Conservation (phyloP, 2,329 filamentous ascomycete species). For the Claviceps pusilla region DNA sequence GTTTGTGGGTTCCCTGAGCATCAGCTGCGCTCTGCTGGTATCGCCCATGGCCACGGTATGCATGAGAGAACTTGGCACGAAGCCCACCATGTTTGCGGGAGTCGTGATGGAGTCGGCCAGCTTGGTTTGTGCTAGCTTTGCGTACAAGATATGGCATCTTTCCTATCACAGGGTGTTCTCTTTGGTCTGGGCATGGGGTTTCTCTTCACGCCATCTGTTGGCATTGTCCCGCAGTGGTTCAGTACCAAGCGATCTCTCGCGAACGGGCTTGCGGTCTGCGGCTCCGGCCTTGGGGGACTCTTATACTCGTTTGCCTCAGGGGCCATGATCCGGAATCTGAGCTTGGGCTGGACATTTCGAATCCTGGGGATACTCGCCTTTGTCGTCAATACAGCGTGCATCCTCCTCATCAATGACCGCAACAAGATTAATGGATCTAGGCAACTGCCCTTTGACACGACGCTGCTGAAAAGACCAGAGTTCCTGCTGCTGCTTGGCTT, state of each 20-base stretch:
- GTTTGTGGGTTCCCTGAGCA: constrained; percentile 46
- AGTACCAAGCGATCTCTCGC: constrained; percentile 51
- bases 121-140: constrained; percentile 57
- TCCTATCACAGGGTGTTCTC: constrained; percentile 57
- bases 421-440: constrained; percentile 56
- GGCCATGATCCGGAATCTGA: constrained; percentile 50
- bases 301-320: constrained; percentile 53
- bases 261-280: constrained; percentile 52
- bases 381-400: constrained; percentile 47
- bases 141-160: constrained; percentile 56
- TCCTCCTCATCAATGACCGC: constrained; percentile 51
- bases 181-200: constrained; percentile 72
- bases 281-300: constrained; percentile 60
- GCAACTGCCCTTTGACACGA: constrained; percentile 50
- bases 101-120: constrained; percentile 47
- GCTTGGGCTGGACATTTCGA: constrained; percentile 52
- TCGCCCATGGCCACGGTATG: constrained; percentile 52
- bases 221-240: constrained; percentile 63
- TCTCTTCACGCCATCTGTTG: constrained; percentile 53
- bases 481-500: constrained; percentile 52
- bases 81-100: constrained; percentile 47
- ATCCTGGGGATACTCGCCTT: constrained; percentile 49
- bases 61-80: constrained; percentile 48
- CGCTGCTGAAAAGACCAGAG: constrained; percentile 44
- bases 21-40: constrained; percentile 40